Conservation (phyloP, 1,284 basidiomycete species). For the Moesziomyces sp. region DNA sequence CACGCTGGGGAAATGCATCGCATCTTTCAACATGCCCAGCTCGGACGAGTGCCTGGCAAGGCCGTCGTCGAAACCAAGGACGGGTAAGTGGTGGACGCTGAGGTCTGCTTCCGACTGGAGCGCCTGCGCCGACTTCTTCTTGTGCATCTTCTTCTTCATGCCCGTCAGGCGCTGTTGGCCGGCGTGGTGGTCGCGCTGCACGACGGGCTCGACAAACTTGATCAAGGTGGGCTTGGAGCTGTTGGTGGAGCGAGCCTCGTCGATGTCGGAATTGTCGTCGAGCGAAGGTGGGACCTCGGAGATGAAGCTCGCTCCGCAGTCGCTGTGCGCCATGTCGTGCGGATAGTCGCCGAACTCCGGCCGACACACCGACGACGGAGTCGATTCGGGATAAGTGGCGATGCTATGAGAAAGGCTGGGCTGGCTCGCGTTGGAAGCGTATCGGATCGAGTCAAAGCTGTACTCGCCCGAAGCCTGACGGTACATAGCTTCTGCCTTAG, state of each 20-base stretch:
- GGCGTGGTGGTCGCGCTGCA: slow-evolving; percentile 17
- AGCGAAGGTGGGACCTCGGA: slow-evolving; percentile 22
- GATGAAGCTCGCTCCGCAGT: slow-evolving; percentile 28
- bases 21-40: slow-evolving; percentile 12
- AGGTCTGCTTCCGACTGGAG: slow-evolving; percentile 3
- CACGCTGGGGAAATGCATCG: slow-evolving; percentile 30
- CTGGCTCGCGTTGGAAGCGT: slow-evolving; percentile 35
- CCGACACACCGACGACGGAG: slow-evolving; percentile 30
- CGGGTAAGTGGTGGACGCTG: slow-evolving; percentile 22
- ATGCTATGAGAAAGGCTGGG: slow-evolving; percentile 45
- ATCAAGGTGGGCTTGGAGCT: slow-evolving; percentile 25
- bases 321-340: slow-evolving; percentile 19
- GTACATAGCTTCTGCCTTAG: slow-evolving; percentile 12
- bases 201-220: slow-evolving; percentile 46
- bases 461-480: slow-evolving; percentile 21
- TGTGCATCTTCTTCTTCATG: slow-evolving; percentile 44
- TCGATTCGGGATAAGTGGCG: slow-evolving; percentile 37
- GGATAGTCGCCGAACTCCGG: slow-evolving; percentile 31
- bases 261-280: slow-evolving; percentile 42
- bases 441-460: slow-evolving; percentile 34
- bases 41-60: slow-evolving; percentile 7
- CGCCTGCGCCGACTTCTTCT: slow-evolving; percentile 7
- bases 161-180: slow-evolving; percentile 30
- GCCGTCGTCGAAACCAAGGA: slow-evolving; percentile 29
- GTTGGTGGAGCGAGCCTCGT: slow-evolving; percentile 9